phyloP scores from a whole-genome alignment of 345 rosid species.

The Leavenworthia alabamica region DNA sequence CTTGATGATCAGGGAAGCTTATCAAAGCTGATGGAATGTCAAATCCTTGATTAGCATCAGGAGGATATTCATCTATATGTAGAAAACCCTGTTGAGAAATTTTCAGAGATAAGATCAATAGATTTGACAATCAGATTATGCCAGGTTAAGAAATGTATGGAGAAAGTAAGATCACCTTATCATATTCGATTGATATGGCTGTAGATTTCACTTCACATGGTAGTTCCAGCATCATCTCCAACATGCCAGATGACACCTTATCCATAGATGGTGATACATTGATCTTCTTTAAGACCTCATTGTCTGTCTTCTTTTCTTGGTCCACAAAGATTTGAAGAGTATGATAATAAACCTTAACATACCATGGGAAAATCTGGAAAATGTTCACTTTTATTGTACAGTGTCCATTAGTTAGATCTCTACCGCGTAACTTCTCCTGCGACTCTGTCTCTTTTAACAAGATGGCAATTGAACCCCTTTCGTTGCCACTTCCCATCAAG shows the following conservation, averaged over 20 bases:
- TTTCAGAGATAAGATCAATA: background rate
- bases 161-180: slow-evolving; percentile 51
- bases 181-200: slow-evolving; percentile 77
- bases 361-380: slow-evolving; percentile 97
- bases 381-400: slow-evolving; percentile 57
- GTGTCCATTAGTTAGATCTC: slow-evolving; percentile 20
- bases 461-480: slow-evolving; percentile 93
- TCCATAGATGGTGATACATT: slow-evolving; percentile 78
- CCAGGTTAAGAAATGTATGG: no score
- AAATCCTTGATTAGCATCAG: slow-evolving; percentile 97
- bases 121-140: no score
- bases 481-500: slow-evolving; percentile 96
- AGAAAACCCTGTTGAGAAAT: slow-evolving; percentile 61
- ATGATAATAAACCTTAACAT: slow-evolving; percentile 80
- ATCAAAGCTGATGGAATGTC: slow-evolving; percentile 92
- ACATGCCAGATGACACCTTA: slow-evolving; percentile 81
- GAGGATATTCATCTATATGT: slow-evolving; percentile 92
- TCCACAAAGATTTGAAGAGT: slow-evolving; percentile 68
- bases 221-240: slow-evolving; percentile 79
- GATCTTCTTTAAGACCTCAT: slow-evolving; percentile 59
- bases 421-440: slow-evolving; percentile 25
- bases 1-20: slow-evolving; percentile 57
- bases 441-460: slow-evolving; percentile 54
- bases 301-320: slow-evolving; percentile 42
- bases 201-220: slow-evolving; percentile 71